Evolutionary conservation across 345 rosid species (phyloP), one percentile per base, ranked within the genome.

Genomic region (Camelina neglecta): DNA sequence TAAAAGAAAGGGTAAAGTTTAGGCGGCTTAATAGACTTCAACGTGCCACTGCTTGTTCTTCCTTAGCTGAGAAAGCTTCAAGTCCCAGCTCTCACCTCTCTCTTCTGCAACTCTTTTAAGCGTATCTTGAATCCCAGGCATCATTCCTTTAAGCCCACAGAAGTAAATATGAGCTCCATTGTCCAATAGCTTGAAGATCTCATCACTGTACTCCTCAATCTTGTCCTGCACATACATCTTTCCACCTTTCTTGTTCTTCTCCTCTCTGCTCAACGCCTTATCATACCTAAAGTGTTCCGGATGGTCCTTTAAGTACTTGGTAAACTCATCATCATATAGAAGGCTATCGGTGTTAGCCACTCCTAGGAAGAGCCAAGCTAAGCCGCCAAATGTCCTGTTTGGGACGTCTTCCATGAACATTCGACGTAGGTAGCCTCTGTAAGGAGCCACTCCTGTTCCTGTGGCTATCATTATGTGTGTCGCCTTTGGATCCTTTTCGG

Each of bases 31-130:
- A 76, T 95, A 95, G 3, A 95, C 99, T 82, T 95, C 99, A 5
- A 95, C 99, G 63, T 95, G 99, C 99, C 99, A 95, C 77, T 95
- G 99, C 77, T 92, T 95, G 76, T 90, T 95, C 93, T 90, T 95
- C 83, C 90, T 95, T 6, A 95, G 97, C 70, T 86, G 96, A n/a
- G 93, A 84, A 61, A 95, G 99, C 89, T 90, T 95, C 87, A 77
- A 80, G 3, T 92, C 97, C 99, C 99, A 92, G 79, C 76, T 92
- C 81, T 87, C 90, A 48, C 98, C 98, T 87, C 96, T 92, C 81
- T 85, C 83, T 65, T 89, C 97, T 0, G 99, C 97, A 18, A 95
- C 99, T 78, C 86, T 89, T 86, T 83, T 90, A 65, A 95, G 83
- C 1, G 98, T 95, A 20, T 87, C 94, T 74, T 95, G 99, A 54